phyloP scores from a whole-genome alignment of 768 basidiomycete species.

The Tricholoma terreum region DNA sequence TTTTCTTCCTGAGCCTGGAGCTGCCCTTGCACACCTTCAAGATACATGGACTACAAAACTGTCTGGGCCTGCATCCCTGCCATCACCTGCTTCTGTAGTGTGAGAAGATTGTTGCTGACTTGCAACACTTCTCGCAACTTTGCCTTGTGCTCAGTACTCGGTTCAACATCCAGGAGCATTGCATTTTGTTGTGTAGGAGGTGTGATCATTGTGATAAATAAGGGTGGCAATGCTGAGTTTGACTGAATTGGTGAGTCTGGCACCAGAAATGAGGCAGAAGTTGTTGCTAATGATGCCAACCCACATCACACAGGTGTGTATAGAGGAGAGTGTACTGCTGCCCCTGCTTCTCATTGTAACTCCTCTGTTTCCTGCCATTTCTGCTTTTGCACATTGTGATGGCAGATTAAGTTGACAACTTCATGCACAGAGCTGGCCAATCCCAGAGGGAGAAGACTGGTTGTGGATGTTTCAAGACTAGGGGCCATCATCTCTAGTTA shows the following conservation, averaged over 20 bases:
- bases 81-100: background rate
- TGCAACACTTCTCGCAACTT: background rate
- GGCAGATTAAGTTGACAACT: constrained; percentile 9
- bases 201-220: background rate
- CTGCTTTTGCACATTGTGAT: background rate
- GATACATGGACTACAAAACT: constrained; percentile 5
- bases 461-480: constrained; percentile 24
- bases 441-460: constrained; percentile 27
- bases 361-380: background rate
- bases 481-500: constrained; percentile 19
- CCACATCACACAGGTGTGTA: background rate
- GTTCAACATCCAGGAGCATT: background rate
- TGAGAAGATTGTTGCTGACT: too few relatives aligned
- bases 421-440: constrained; percentile 16
- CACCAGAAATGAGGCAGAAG: constrained; percentile 1
- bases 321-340: background rate
- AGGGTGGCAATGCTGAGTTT: background rate
- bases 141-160: background rate
- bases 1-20: too few relatives aligned
- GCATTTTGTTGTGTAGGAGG: background rate
- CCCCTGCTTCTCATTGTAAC: too few relatives aligned
- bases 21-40: too few relatives aligned
- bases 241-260: background rate
- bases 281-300: background rate
- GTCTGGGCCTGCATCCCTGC: background rate